Percentiles rank a stretch among this genome's conserved stretches.
Conservation (phyloP, 306 rosid species). For the Casuarina equisetifolia region DNA sequence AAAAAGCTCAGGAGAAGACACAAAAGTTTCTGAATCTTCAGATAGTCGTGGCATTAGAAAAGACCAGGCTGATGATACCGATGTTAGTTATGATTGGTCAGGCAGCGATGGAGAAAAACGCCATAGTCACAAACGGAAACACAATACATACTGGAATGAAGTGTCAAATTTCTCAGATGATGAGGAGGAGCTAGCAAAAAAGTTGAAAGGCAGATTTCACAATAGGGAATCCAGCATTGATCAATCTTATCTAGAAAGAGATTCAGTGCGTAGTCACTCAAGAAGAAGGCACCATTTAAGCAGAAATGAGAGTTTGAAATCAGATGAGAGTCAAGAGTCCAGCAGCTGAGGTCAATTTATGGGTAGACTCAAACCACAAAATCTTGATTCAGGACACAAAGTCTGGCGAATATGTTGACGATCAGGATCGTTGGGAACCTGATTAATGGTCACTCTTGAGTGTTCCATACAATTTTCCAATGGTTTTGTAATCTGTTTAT, state of each 20-base stretch:
- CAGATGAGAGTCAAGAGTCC: slow-evolving; percentile 17
- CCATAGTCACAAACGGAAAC: slow-evolving; percentile 8
- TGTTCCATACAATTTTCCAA: neutral
- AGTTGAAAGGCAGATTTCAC: neutral
- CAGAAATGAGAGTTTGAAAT: slow-evolving; percentile 16
- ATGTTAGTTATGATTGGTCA: slow-evolving; percentile 8
- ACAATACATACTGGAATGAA: neutral
- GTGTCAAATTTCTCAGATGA: slow-evolving; percentile 9
- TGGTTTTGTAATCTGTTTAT: neutral
- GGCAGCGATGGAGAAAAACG: slow-evolving; percentile 18
- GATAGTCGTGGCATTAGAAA: neutral
- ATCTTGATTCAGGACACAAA: neutral
- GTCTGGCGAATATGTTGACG: neutral
- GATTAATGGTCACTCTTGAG: neutral
- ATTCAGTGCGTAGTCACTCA: neutral
- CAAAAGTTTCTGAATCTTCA: slow-evolving; percentile 12
- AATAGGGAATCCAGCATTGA: neutral
- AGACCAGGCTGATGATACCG: slow-evolving; percentile 7
- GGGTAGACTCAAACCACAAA: neutral
- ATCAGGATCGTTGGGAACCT: slow-evolving; percentile 32
- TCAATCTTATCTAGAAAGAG: slow-evolving; percentile 5
- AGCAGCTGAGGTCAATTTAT: slow-evolving; percentile 13
- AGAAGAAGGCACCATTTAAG: neutral
- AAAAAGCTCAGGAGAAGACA: slow-evolving; percentile 11
- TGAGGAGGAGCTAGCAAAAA: neutral